phyloP scores from a whole-genome alignment of 2,329 filamentous ascomycete genomes.

The Sporothrix curviconia region DNA sequence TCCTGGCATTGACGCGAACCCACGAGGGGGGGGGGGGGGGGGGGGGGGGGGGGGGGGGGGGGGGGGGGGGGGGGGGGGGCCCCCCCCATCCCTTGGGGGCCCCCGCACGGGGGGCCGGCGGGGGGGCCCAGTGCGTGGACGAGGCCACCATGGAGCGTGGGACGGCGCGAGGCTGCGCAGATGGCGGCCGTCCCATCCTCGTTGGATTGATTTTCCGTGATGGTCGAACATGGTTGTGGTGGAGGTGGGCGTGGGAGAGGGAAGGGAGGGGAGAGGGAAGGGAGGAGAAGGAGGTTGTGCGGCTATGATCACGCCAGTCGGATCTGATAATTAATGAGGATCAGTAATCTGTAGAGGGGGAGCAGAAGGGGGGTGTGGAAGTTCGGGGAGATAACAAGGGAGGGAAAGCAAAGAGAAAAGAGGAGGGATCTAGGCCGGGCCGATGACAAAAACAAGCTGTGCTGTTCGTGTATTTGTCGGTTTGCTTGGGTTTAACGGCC shows the following conservation, averaged over 20 bases:
- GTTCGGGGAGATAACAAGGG: too few relatives aligned
- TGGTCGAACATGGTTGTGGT: conserved; percentile 59
- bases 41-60: conserved; percentile 47
- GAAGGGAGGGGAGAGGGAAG: not conserved
- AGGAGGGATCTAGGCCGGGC: not conserved
- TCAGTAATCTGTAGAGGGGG: too few relatives aligned
- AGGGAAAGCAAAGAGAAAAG: not conserved
- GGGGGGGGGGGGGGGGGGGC: conserved; percentile 41
- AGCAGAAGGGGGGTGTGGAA: too few relatives aligned
- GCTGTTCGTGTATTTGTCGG: too few relatives aligned
- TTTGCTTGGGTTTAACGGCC: not conserved
- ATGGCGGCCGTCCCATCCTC: conserved; percentile 66
- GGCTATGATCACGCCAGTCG: not conserved
- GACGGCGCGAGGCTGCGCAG: conserved; percentile 59
- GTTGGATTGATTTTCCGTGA: conserved; percentile 70
- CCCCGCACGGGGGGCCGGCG: conserved; percentile 24
- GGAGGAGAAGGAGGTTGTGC: not conserved
- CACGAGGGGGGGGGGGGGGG: conserved; percentile 58
- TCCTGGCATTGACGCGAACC: conserved; percentile 90
- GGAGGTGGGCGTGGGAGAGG: not conserved
- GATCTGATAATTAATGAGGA: too few relatives aligned
- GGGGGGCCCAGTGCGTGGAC: conserved; percentile 83
- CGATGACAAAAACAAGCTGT: not conserved
- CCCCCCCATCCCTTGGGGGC: too few relatives aligned
- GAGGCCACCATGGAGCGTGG: conserved; percentile 77